Percentiles rank a stretch among this genome's conserved stretches.
Evolutionary conservation across 129 eudicot species (phyloP).

Genomic region (carrot (Daucus carota)): DNA sequence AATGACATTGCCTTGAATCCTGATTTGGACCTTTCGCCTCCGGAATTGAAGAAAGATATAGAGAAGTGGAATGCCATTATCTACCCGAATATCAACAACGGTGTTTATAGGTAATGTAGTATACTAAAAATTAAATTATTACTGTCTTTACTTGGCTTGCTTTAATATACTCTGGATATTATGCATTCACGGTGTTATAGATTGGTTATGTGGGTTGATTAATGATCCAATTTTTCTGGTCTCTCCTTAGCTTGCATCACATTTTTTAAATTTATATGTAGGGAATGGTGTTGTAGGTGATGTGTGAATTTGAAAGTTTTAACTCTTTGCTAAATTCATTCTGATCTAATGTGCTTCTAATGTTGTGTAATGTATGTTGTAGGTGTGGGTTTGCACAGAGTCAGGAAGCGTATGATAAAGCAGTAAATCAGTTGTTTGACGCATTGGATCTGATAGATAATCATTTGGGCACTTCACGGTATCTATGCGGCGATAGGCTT

Average conservation of each 20-base stretch:
- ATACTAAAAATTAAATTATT: background rate
- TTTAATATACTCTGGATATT: constrained; percentile 16
- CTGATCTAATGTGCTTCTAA: background rate
- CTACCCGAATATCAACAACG: constrained; percentile 76
- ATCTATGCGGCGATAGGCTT: constrained; percentile 73
- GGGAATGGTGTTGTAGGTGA: constrained; percentile 85
- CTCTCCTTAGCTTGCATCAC: background rate
- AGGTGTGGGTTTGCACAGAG: constrained; percentile 99
- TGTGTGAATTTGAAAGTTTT: background rate
- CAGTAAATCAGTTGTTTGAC: constrained; percentile 65
- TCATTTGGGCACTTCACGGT: constrained; percentile 61
- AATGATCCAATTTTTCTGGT: background rate
- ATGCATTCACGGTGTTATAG: constrained; percentile 60
- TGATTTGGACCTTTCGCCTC: constrained; percentile 67
- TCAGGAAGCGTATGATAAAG: constrained; percentile 84
- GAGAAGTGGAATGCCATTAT: constrained; percentile 67
- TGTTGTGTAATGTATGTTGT: constrained; percentile 14
- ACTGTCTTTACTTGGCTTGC: background rate
- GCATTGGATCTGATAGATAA: constrained; percentile 56
- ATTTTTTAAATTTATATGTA: constrained; percentile 28
- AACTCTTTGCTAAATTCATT: background rate
- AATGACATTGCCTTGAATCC: constrained; percentile 45
- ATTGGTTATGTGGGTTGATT: background rate
- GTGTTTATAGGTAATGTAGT: constrained; percentile 71
- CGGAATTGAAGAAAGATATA: constrained; percentile 37